Evolutionary conservation across 2,329 filamentous ascomycete genomes (phyloP), one percentile per base, ranked within the genome.

Genomic region (Onygenales sp.): DNA sequence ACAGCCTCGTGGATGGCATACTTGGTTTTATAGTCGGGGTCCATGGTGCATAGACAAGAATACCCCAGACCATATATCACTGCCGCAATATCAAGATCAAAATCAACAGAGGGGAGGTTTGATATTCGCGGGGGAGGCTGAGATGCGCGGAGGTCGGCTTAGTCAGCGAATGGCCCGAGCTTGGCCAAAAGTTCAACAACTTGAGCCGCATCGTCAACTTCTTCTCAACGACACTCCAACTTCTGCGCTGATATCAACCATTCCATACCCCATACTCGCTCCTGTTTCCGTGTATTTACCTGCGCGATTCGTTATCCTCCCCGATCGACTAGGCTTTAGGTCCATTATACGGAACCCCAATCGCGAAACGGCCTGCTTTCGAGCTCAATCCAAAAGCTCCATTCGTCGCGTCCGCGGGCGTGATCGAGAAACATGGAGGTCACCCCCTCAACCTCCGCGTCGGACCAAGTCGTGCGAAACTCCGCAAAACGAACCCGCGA

Each of bases 1-100:
- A 86, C 86, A 43, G 92, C 92, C 60, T 87, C 87, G 66, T 97
- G 92, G 43, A 96, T 85, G 32, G 89, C 86, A 62, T 85, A 96
- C 63, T 86, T 89, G 50, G 83, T 75, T 55, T 74, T 69, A 47
- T 74, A 69, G 52, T 71, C 68, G 9, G 67, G 57, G 55, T 71
- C 64, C 71, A 74, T 75, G 41, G 69, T 54, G 55, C 48, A 27
- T 51, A 46, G 53, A 47, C 41, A 51, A 50, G 55, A 57, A 57
- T 55, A 41, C 11, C 13, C 5, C 3, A 31, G 9, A 17, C 11
- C 5, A 10, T n/a, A 10, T 21, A 38, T 36, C 33, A 48, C 11
- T 9, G 13, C 2, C 11, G 4, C 2, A 33, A 33, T n/a, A n/a
- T 32, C 5, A 9, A 14, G 7, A 33, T 33, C 9, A 43, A 43